These are phyloP conservation scores for Penicillium flavigenum DNA, from an alignment of 495 filamentous ascomycete genomes.

Conservation along the genomic window DNA sequence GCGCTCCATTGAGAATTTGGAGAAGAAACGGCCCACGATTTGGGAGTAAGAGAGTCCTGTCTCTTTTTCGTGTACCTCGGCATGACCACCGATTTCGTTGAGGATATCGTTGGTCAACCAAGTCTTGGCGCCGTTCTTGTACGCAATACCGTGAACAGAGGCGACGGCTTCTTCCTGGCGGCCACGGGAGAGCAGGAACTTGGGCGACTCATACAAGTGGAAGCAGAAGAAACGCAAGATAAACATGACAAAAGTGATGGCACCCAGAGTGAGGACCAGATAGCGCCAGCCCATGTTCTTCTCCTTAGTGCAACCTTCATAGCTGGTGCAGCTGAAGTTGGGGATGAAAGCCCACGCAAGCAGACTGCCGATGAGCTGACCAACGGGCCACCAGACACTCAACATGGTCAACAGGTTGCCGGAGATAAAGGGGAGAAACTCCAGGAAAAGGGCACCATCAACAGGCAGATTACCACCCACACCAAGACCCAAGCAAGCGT, in stretches of 20 bases:
- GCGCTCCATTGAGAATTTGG: constrained; percentile 56
- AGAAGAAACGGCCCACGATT: constrained; percentile 51
- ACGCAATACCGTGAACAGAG: constrained; percentile 61
- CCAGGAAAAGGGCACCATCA: constrained; percentile 59
- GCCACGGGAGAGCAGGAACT: constrained; percentile 72
- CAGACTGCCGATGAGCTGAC: constrained; percentile 51
- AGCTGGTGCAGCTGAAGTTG: constrained; percentile 48
- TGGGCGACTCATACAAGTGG: constrained; percentile 78
- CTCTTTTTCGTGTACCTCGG: constrained; percentile 33
- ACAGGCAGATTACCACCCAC: constrained; percentile 61
- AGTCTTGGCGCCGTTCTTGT: constrained; percentile 52
- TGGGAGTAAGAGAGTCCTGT: constrained; percentile 39
- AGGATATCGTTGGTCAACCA: constrained; percentile 55
- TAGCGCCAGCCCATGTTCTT: constrained; percentile 86
- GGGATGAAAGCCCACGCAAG: constrained; percentile 60
- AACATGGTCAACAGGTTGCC: constrained; percentile 55
- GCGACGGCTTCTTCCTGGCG: constrained; percentile 70
- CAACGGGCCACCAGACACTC: constrained; percentile 61
- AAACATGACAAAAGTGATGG: constrained; percentile 69
- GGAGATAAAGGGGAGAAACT: constrained; percentile 56
- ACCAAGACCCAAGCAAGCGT: constrained; percentile 52
- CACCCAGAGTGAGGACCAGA: constrained; percentile 67
- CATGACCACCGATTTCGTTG: constrained; percentile 53
- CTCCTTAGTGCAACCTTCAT: constrained; percentile 52
- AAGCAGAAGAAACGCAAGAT: constrained; percentile 71